Evolutionary conservation across 176 grass and related monocot species (phyloP), one percentile per base, ranked within the genome.

Genomic region (Carex littledalei): DNA sequence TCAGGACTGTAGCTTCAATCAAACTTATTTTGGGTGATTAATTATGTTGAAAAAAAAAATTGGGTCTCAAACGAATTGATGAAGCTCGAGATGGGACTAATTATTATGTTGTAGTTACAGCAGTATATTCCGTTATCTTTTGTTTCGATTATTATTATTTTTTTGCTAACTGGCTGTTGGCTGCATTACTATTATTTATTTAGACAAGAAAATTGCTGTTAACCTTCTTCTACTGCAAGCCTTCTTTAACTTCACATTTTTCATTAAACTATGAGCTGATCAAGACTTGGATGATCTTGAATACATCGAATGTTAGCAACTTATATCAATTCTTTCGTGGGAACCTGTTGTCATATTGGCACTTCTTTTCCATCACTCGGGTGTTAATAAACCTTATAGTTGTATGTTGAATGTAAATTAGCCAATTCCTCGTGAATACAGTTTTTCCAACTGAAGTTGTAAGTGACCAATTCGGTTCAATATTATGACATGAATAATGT

Each of bases 291-390:
- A 29, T 49, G 6, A 57, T 56, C 53, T 52, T 24, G 20, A 14
- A 11, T 78, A 26, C 32, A 50, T 29, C 6, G 56, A 78, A 15
- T 22, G 24, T 54, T 29, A 1, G 1, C 21, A 54, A n/a, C 13
- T 54, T 77, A 1, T 14, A 29, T 54, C 21, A 74, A 29, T 26
- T 54, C 10, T 77, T 22, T 77, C 29, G 21, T 22, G 31, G 47
- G 15, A 54, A 29, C 74, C 74, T 78, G 43, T 50, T 18, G n/a
- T 73, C n/a, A 22, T 74, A 78, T 56, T 22, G 21, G 50, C 13
- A 78, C 73, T 78, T 78, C 15, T 16, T 32, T 78, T 78, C 50
- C 22, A 24, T 78, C 24, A n/a, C 80, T 84, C 55, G 15, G 75
- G 47, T 47, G 31, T 70, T 20, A 39, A 56, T 63, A 9, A 5